phyloP scores from a whole-genome alignment of 306 rosid genomes.

The cucumber (Cucumis sativus) region DNA sequence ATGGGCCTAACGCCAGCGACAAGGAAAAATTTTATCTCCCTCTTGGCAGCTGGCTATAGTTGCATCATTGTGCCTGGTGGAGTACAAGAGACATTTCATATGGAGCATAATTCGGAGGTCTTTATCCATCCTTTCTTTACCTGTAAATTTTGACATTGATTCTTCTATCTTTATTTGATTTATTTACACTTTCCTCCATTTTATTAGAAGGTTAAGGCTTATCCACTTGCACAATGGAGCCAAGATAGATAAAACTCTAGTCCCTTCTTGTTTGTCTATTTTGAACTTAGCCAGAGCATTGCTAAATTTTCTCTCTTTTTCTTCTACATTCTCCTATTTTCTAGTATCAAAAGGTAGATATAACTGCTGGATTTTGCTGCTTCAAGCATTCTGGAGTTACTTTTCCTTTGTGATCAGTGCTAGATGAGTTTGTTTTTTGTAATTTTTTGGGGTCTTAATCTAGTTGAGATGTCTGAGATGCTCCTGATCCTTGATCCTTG shows the following conservation, averaged over 20 bases:
- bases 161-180: not conserved
- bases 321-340: not conserved
- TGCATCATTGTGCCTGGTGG: slow-evolving; percentile 92
- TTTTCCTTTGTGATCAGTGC: not conserved
- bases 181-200: not conserved
- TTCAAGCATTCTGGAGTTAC: not conserved
- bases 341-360: not conserved
- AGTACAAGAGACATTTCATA: slow-evolving; percentile 74
- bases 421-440: not conserved
- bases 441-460: not conserved
- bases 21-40: slow-evolving; percentile 52
- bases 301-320: not conserved
- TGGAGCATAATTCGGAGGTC: slow-evolving; percentile 80
- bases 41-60: slow-evolving; percentile 59
- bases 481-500: too few relatives aligned
- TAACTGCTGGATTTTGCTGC: not conserved
- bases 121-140: not conserved
- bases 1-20: slow-evolving; percentile 69
- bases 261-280: not conserved
- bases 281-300: not conserved
- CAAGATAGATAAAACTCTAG: not conserved
- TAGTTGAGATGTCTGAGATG: too few relatives aligned
- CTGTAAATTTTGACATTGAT: not conserved
- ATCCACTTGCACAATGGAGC: not conserved
- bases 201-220: not conserved